Evolutionary conservation across 176 grass and related monocot species (phyloP), one percentile per base, ranked within the genome.

Genomic region (Phyllostachys edulis): DNA sequence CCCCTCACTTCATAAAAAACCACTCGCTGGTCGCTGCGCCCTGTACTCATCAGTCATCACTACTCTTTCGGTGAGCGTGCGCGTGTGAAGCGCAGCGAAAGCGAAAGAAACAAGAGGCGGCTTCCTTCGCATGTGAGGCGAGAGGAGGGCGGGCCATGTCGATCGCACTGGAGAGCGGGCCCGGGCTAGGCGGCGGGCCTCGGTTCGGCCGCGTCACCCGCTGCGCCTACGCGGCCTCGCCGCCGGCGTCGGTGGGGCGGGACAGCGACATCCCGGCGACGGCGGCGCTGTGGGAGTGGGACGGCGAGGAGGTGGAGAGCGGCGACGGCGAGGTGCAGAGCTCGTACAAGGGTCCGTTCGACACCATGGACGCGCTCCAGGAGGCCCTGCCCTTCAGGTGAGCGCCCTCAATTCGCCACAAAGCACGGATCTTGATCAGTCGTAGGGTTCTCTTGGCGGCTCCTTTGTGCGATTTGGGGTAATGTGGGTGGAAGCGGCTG

Each of bases 321-420:
- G 80, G 89, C 61, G 89, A 90, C 85, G 60, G 89, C 61, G 93
- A 94, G 90, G 94, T 97, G 38, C 92, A 94, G 92, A 97, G 94
- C 81, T 89, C 90, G 23, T 92, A 85, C 72, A 97, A 86, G 88
- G 92, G 92, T 14, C 90, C 94, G 24, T 81, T 97, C 77, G 94
- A 97, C 69, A 92, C 92, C 78, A 92, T 97, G 94, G 94, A 97
- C 71, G 86, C 86, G 72, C 84, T 97, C 32, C 88, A 97, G 84
- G 94, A 97, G 69, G 93, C 92, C n/a, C 92, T 94, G 29, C 86
- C 92, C 78, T 82, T 89, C 66, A 97, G 94, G 94, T 97, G 78
- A 83, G 61, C 76, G 8, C 39, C 59, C 52, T 23, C 65, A 15
- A 1, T 47, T 68, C 81, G 17, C 69, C 76, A 4, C 7, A 9